Conservation (phyloP, 768 basidiomycete species). For the Leccinum subgranulosum region DNA sequence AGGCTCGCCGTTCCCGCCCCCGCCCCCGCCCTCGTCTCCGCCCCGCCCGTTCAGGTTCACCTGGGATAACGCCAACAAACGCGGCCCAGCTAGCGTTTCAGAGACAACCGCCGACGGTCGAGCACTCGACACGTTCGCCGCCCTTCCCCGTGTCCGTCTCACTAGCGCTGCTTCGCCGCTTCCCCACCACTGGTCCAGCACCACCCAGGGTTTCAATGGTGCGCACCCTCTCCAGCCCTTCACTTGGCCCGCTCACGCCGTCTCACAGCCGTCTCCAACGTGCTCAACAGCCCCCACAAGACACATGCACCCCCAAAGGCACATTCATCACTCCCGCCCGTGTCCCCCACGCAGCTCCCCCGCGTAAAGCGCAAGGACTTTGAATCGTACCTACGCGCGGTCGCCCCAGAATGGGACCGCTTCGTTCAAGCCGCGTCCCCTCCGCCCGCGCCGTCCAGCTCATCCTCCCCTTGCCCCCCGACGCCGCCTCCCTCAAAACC, state of each 20-base stretch:
- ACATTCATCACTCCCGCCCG: constrained; percentile 72
- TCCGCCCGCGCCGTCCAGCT: constrained; percentile 30
- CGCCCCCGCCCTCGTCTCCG: constrained; percentile 38
- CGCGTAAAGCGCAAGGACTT: constrained; percentile 83
- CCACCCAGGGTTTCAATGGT: constrained; percentile 89
- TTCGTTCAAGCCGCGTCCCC: constrained; percentile 49
- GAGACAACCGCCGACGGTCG: constrained; percentile 70
- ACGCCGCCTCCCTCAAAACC: constrained; percentile 38
- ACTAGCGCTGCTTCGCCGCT: constrained; percentile 49
- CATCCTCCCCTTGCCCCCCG: constrained; percentile 19
- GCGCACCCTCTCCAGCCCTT: constrained; percentile 21
- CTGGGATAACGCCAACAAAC: constrained; percentile 62
- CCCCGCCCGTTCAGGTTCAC: constrained; percentile 69
- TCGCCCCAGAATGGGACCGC: constrained; percentile 74
- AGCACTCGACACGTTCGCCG: constrained; percentile 51
- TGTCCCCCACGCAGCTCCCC: constrained; percentile 70
- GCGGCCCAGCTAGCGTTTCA: constrained; percentile 70
- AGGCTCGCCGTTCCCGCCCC: constrained; percentile 39
- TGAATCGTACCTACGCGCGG: constrained; percentile 71
- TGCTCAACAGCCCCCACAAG: constrained; percentile 87
- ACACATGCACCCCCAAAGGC: constrained; percentile 84
- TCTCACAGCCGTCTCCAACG: constrained; percentile 83
- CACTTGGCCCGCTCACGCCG: constrained; percentile 1
- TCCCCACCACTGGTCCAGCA: constrained; percentile 75
- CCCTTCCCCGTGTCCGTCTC: constrained; percentile 40